These are phyloP conservation scores for Fusarium poae DNA, from an alignment of 2,329 filamentous ascomycete genomes.

Conservation along the genomic window DNA sequence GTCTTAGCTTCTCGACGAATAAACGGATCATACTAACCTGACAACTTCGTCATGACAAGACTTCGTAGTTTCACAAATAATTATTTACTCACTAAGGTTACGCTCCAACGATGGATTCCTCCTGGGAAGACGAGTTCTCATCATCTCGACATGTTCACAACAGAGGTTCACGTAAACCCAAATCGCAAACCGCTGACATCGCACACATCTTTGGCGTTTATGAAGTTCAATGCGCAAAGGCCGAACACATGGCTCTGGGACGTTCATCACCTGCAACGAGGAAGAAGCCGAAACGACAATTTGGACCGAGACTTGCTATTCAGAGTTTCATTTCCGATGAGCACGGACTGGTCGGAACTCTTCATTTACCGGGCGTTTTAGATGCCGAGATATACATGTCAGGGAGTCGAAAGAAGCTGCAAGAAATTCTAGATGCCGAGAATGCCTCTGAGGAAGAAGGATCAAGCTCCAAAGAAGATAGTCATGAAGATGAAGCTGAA, in stretches of 20 bases:
- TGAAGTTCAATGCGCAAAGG: conserved; percentile 14
- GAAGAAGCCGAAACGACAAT: not conserved
- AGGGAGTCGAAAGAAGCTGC: conserved; percentile 15
- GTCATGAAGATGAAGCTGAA: not conserved
- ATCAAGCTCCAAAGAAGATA: not conserved
- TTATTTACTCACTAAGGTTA: rapidly evolving
- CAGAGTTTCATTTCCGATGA: not conserved
- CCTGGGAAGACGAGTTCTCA: not conserved
- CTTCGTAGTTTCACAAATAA: not conserved
- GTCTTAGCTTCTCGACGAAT: not conserved
- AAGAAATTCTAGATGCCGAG: not conserved
- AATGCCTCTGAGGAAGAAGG: rapidly evolving
- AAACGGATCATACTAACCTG: not conserved
- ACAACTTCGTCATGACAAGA: not conserved
- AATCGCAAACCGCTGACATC: not conserved
- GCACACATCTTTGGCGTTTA: conserved; percentile 12
- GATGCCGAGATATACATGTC: conserved; percentile 15
- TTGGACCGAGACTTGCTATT: not conserved
- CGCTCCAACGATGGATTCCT: not conserved
- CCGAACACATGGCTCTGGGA: not conserved
- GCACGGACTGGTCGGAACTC: conserved; percentile 1
- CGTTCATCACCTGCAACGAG: not conserved
- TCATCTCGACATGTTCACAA: conserved; percentile 17
- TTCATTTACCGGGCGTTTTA: conserved; percentile 4
- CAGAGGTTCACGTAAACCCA: conserved; percentile 1